A percentile compares a stretch with the other conserved stretches of the same genome.
Evolutionary conservation across 2,329 filamentous ascomycete species (phyloP).

Genomic region (Cordyceps militaris): DNA sequence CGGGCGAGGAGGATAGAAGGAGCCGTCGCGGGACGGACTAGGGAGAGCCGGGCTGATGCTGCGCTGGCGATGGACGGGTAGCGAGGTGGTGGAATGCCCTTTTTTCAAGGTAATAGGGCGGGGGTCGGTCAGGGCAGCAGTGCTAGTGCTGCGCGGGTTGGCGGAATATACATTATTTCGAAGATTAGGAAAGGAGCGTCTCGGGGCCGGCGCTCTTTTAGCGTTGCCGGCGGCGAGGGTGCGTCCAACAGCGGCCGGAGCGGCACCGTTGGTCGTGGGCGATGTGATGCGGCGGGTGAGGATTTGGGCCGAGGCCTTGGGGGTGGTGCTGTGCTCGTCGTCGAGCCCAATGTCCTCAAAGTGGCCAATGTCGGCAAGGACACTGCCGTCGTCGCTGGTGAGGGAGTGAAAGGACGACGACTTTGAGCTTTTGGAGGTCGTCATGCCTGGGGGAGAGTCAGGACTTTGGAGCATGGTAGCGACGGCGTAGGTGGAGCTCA

Average conservation of each 20-base stretch:
- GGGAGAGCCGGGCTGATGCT: conserved; percentile 46
- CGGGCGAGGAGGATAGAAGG: conserved; percentile 28
- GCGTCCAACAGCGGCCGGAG: conserved; percentile 16
- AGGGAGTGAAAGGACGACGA: conserved; percentile 82
- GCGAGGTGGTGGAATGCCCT: conserved; percentile 29
- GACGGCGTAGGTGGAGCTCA: conserved; percentile 29
- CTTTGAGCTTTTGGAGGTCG: conserved; percentile 79
- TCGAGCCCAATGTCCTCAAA: conserved; percentile 93
- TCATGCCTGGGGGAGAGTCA: conserved; percentile 53
- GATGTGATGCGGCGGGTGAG: conserved; percentile 28
- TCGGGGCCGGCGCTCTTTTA: conserved; percentile 25
- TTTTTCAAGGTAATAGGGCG: conserved; percentile 24
- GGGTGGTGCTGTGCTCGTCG: conserved; percentile 43
- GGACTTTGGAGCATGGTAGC: conserved; percentile 25
- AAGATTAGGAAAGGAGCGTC: conserved; percentile 39
- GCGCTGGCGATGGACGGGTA: conserved; percentile 36
- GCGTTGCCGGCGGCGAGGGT: conserved; percentile 25
- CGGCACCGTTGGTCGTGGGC: conserved; percentile 15
- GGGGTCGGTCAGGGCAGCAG: conserved; percentile 28
- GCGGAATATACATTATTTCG: conserved; percentile 38
- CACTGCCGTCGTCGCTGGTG: conserved; percentile 64
- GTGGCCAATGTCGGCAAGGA: conserved; percentile 66
- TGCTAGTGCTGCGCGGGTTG: conserved; percentile 46
- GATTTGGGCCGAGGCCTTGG: conserved; percentile 40
- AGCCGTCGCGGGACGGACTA: conserved; percentile 37